phyloP scores from a whole-genome alignment of 768 basidiomycete genomes.

The Boletus subparvulus region DNA sequence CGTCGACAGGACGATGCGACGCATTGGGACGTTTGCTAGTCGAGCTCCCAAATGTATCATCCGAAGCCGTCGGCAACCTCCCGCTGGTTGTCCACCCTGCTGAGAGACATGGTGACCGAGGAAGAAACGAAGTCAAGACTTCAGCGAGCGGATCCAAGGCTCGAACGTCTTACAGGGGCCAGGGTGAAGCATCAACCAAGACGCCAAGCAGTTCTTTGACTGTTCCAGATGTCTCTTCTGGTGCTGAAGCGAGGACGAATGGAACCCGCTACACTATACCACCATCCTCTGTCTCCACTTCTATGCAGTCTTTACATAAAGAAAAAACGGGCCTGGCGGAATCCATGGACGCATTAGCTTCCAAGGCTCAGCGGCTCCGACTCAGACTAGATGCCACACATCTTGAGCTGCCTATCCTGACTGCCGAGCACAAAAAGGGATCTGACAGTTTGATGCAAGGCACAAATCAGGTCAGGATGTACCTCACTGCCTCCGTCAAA shows the following conservation, averaged over 20 bases:
- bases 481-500: conserved; percentile 7
- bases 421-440: conserved; percentile 1
- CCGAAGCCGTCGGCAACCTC: neutral
- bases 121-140: neutral
- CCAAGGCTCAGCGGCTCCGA: neutral
- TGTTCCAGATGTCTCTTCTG: neutral
- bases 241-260: neutral
- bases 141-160: neutral
- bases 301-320: neutral
- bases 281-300: neutral
- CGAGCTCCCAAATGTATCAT: neutral
- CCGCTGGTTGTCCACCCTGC: neutral
- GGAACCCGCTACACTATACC: neutral
- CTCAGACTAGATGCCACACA: neutral
- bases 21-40: conserved; percentile 3
- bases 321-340: neutral
- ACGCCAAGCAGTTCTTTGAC: neutral
- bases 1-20: conserved; percentile 3
- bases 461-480: conserved; percentile 8
- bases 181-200: neutral
- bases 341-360: neutral
- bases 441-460: neutral
- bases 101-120: neutral
- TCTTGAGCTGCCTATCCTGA: conserved; percentile 7
- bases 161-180: neutral